Percentiles rank a stretch among this genome's conserved stretches.
Conservation (phyloP, 1,139 yeast genomes). For the Ogataea hybrid region DNA sequence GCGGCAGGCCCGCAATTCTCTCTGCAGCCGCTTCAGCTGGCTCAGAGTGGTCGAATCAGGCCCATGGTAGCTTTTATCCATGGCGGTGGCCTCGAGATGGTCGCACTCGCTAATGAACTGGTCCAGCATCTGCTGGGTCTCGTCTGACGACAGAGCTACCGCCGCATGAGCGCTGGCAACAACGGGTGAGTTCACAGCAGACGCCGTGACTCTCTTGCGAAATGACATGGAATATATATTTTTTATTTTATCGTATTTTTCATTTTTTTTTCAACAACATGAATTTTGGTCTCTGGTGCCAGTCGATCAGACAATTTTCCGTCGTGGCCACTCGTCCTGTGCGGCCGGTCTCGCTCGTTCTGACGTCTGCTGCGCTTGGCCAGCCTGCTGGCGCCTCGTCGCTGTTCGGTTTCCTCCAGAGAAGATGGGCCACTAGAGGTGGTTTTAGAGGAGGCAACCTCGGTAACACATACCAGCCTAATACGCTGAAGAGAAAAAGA, state of each 20-base stretch:
- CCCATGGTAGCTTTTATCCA: slow-evolving; percentile 29
- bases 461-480: slow-evolving; percentile 95
- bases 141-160: slow-evolving; percentile 36
- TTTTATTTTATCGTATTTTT: slow-evolving; percentile 8
- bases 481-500: slow-evolving; percentile 86
- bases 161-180: slow-evolving; percentile 38
- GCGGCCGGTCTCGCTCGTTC: slow-evolving; percentile 1
- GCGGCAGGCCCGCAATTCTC: slow-evolving; percentile 61
- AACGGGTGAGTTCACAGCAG: slow-evolving; percentile 53
- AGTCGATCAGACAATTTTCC: slow-evolving; percentile 7
- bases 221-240: slow-evolving; percentile 12
- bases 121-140: slow-evolving; percentile 46
- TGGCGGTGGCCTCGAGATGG: slow-evolving; percentile 13
- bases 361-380: slow-evolving; percentile 11
- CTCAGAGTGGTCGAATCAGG: slow-evolving; percentile 37
- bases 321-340: slow-evolving; percentile 2
- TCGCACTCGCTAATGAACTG: slow-evolving; percentile 43
- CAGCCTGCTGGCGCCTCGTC: slow-evolving; percentile 11
- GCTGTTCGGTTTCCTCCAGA: slow-evolving; percentile 24
- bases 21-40: slow-evolving; percentile 54
- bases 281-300: slow-evolving; percentile 7
- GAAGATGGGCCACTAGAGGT: slow-evolving; percentile 53
- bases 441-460: slow-evolving; percentile 74
- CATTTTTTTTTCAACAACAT: slow-evolving; percentile 1
- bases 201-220: slow-evolving; percentile 41